These are phyloP conservation scores for Cordyceps cateniannulata DNA, from an alignment of 2,329 filamentous ascomycete genomes.

Conservation along the genomic window DNA sequence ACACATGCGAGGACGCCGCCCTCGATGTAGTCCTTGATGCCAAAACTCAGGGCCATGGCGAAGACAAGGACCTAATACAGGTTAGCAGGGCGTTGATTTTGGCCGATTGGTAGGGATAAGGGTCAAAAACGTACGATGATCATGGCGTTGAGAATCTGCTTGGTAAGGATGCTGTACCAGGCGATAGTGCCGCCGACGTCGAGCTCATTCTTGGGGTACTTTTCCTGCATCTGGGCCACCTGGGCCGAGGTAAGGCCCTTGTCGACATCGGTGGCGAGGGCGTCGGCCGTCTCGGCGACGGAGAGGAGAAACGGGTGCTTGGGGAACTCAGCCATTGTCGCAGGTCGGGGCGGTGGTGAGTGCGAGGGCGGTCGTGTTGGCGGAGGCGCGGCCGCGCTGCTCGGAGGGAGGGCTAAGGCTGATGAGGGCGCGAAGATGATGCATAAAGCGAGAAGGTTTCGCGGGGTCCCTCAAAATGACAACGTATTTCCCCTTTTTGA, in stretches of 20 bases:
- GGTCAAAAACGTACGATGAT: slow-evolving; percentile 48
- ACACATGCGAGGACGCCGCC: slow-evolving; percentile 61
- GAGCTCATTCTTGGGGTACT: slow-evolving; percentile 63
- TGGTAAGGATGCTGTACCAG: slow-evolving; percentile 65
- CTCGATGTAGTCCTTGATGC: slow-evolving; percentile 61
- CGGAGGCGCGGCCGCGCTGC: slow-evolving; percentile 14
- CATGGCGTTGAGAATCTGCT: slow-evolving; percentile 73
- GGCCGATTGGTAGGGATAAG: background rate
- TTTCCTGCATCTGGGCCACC: slow-evolving; percentile 50
- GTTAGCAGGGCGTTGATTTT: background rate
- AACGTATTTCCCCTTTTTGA: background rate
- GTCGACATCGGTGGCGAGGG: slow-evolving; percentile 58
- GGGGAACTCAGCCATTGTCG: slow-evolving; percentile 36
- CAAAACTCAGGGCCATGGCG: slow-evolving; percentile 67
- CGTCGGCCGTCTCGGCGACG: slow-evolving; percentile 54
- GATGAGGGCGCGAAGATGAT: slow-evolving; percentile 13
- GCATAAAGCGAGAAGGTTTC: slow-evolving; percentile 16
- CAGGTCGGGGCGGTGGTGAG: slow-evolving; percentile 7
- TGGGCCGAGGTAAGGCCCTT: slow-evolving; percentile 57
- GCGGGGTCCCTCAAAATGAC: background rate
- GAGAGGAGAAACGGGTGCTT: slow-evolving; percentile 56
- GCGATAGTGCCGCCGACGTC: slow-evolving; percentile 61
- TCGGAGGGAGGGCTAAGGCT: slow-evolving; percentile 14
- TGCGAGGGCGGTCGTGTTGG: slow-evolving; percentile 1
- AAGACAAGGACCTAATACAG: slow-evolving; percentile 61